Evolutionary conservation across 2,329 filamentous ascomycete genomes (phyloP).

Genomic region (Fusarium xyrophilum): DNA sequence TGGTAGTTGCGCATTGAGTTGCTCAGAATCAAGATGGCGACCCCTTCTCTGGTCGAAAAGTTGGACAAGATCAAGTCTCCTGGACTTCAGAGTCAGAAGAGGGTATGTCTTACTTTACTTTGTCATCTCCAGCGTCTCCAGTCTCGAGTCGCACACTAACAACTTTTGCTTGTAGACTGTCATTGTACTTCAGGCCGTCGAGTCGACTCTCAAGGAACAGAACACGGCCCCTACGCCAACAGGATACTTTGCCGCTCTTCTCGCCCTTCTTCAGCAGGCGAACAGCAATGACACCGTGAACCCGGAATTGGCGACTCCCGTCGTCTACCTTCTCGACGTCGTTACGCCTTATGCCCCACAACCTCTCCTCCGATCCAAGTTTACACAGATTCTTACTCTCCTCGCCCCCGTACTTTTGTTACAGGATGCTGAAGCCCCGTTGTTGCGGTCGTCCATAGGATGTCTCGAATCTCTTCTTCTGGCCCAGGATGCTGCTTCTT

Average conservation of each 20-base stretch:
- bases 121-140: background rate
- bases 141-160: conserved; percentile 22
- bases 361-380: conserved; percentile 90
- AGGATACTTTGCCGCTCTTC: conserved; percentile 93
- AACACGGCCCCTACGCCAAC: conserved; percentile 84
- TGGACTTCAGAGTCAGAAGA: conserved; percentile 93
- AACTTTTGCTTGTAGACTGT: conserved; percentile 64
- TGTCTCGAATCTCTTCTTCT: conserved; percentile 90
- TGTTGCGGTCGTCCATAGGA: conserved; percentile 87
- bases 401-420: conserved; percentile 84
- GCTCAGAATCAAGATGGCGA: conserved; percentile 53
- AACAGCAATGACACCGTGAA: conserved; percentile 73
- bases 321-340: conserved; percentile 94
- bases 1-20: conserved; percentile 42
- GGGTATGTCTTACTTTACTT: conserved; percentile 62
- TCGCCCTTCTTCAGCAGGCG: conserved; percentile 84
- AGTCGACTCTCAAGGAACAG: conserved; percentile 89
- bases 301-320: conserved; percentile 81
- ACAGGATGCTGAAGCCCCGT: conserved; percentile 82
- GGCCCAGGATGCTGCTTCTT: conserved; percentile 85
- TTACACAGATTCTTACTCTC: conserved; percentile 87
- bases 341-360: conserved; percentile 85
- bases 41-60: conserved; percentile 75
- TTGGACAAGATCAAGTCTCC: conserved; percentile 97
- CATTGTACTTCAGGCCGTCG: conserved; percentile 87